Conservation (phyloP, 108 stramenopile species). For the Skeletonema tropicum region DNA sequence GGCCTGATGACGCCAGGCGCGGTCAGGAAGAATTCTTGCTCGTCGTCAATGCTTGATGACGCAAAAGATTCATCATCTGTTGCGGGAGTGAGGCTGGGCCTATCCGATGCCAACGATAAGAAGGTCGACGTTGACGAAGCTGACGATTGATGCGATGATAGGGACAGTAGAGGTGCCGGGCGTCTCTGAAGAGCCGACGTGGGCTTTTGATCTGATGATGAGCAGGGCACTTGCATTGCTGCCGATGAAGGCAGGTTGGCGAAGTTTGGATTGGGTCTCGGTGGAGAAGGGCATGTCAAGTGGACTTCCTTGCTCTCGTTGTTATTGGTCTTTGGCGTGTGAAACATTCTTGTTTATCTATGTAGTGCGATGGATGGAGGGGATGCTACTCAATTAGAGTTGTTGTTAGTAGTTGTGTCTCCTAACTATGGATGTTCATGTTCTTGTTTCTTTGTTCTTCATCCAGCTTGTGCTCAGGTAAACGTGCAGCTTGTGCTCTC, state of each 20-base stretch:
- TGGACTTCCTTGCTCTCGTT: not conserved
- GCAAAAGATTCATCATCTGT: not conserved
- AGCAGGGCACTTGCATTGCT: not conserved
- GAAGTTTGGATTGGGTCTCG: not conserved
- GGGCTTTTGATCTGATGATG: too few species aligned
- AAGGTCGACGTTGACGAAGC: not conserved
- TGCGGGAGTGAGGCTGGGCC: not conserved
- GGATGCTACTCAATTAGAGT: too few species aligned
- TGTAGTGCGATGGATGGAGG: too few species aligned
- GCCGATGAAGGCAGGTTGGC: not conserved
- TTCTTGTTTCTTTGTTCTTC: too few species aligned
- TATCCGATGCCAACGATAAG: not conserved
- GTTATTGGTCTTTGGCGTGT: not conserved
- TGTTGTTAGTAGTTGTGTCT: too few species aligned
- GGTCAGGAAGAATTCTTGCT: not conserved
- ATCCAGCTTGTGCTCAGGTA: too few species aligned
- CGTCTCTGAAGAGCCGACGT: not conserved
- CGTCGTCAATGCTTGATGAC: not conserved
- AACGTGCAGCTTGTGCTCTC: too few species aligned
- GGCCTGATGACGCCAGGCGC: not conserved
- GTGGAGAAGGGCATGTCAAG: not conserved
- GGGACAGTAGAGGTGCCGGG: not conserved
- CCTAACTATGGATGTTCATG: too few species aligned
- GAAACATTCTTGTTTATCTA: not conserved
- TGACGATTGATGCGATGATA: not conserved